Evolutionary conservation across 2,329 filamentous ascomycete species (phyloP), one percentile per base, ranked within the genome.

Genomic region (Botryotinia narcissicola): DNA sequence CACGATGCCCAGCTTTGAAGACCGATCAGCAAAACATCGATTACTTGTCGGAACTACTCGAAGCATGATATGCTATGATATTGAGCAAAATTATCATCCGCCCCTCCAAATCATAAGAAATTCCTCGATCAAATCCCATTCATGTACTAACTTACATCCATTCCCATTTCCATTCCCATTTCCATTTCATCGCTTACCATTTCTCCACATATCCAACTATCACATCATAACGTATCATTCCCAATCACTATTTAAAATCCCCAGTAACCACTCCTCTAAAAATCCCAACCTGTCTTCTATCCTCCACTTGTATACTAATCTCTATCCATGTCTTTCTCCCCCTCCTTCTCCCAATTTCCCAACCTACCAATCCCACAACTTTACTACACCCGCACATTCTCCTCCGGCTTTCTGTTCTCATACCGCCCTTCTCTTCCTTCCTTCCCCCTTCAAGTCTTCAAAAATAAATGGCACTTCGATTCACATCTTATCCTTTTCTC

Each of bases 391-490:
- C 16, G 0, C 16, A 44, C 16, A 44, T 44, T 20, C 42, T 44
- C 5, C 42, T 7, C 7, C 5, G 16, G 42, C 42, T 44, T 44
- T 44, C 42, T 44, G 6, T 46, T 20, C 44, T 46, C 8, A 2
- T 46, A 0, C 18, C 7, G 0, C 40, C 14, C 14, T 16, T n/a
- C n/a, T n/a, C n/a, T n/a, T n/a, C 4, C 14, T 5, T 4, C 42
- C 7, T 8, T 6, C 10, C 46, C 18, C 18, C 6, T 20, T 44
- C 3, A 20, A 44, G 6, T 44, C 18, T n/a, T n/a, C 42, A 44
- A 44, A 20, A 46, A 20, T 8, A 8, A 46, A 20, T 18, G 44
- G 7, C 8, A 44, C 44, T 46, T 35, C 35, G 35, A 35, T 35
- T 46, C 7, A 8, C 44, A 46, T 22, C 44, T 22, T 8, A 46